Evolutionary conservation across 2,329 filamentous ascomycete species (phyloP), one percentile per base, ranked within the genome.

Genomic region (Phyllachora maydis): DNA sequence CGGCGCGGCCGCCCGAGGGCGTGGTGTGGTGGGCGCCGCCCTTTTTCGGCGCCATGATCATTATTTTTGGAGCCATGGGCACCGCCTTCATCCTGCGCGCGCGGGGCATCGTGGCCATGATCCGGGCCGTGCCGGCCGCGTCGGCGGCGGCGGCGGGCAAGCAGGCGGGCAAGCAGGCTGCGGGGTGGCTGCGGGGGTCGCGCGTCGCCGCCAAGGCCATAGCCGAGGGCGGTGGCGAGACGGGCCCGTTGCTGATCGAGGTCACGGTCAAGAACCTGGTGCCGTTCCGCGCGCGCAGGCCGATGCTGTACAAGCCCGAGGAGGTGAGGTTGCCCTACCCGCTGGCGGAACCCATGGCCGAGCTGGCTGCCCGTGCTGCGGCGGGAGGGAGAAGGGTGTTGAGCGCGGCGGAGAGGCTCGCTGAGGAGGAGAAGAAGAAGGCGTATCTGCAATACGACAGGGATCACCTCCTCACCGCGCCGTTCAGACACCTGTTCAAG

Each of bases 51-150:
- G 51, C 56, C 19, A 53, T 71, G 21, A 69, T 65, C 40, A 36
- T 71, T 22, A 39, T 63, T 26, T 67, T 75, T 50, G 61, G 53
- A 25, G 50, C 47, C 18, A 55, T 73, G 41, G 72, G 68, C 28
- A 57, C 57, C 21, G 60, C 61, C 30, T 62, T 75, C 33, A 40
- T 72, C 20, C 39, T 61, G 26, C 59, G 65, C 36, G 64, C 69
- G 5, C 42, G 52, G 14, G 54, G 57, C 24, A 52, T 77, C 23
- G 56, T 79, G 32, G 54, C 54, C 25, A 46, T 44, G 19, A 65
- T 76, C 37, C 59, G 56, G 15, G 53, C 68, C 9, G 43, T 72
- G 10, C 60, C 59, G 2, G 33, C 43, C 6, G 22, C 18, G 8
- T 25, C 23, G 8, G 20, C 29, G 14, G 26, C 25, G 17, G 26